Evolutionary conservation across 2,329 filamentous ascomycete species (phyloP).

Genomic region (Diaporthe citrichinensis): DNA sequence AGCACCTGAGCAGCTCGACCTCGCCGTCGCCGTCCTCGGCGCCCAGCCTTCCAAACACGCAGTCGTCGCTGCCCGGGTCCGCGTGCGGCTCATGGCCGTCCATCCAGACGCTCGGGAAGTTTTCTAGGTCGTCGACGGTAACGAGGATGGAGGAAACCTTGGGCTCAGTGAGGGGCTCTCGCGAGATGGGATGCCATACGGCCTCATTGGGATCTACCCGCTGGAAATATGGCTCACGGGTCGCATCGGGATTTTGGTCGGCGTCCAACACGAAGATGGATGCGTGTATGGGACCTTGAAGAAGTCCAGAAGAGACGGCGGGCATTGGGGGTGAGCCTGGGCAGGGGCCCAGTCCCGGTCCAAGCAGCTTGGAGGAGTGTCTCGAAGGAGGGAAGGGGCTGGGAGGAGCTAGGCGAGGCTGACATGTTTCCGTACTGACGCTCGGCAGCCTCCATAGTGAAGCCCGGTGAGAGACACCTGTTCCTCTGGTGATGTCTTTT

Average conservation of each 20-base stretch:
- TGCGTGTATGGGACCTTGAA: neutral
- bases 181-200: neutral
- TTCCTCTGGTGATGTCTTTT: neutral
- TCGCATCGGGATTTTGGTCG: neutral
- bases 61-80: neutral
- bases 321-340: neutral
- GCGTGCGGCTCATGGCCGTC: neutral
- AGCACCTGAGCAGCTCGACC: neutral
- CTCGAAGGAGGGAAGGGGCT: neutral
- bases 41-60: neutral
- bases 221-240: neutral
- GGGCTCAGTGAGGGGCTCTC: neutral
- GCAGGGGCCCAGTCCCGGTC: too few species aligned
- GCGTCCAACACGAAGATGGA: too few species aligned
- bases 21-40: neutral
- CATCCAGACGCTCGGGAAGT: neutral
- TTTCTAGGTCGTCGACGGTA: too few species aligned
- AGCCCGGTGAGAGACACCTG: neutral
- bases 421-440: neutral
- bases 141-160: neutral
- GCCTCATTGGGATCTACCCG: neutral
- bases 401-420: neutral
- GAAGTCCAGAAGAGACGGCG: too few species aligned
- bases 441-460: neutral
- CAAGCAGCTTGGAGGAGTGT: neutral